Evolutionary conservation across 495 filamentous ascomycete species (phyloP), one percentile per base, ranked within the genome.

Genomic region (Antarctomyces pellizariae): DNA sequence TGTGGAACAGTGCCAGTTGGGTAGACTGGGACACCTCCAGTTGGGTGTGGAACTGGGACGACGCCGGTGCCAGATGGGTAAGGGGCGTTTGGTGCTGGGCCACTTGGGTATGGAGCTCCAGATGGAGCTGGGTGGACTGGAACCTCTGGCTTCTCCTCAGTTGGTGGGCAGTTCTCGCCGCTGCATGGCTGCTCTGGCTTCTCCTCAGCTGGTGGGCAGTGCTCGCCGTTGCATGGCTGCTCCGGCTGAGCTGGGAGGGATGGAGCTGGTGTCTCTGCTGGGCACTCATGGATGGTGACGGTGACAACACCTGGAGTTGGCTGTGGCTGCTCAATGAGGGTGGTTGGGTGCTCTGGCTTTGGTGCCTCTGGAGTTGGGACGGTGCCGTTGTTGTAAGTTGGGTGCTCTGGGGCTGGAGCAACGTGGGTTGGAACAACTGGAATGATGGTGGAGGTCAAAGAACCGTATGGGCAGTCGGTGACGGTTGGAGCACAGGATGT

Each of bases 301-400:
- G 32, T 19, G 12, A n/a, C 11, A 11, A 34, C 19, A 11, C 18
- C 26, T 18, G n/a, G 11, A 6, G 15, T 18, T 4, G 28, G 15
- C 2, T 8, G 18, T 3, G 22, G 15, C 6, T 9, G 16, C 3
- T 1, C 13, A 11, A 9, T 24, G 10, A 4, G 4, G 22, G 3
- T 24, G 11, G 22, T 12, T 24, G 4, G 22, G 18, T 5, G 4
- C 3, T 16, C 26, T 42, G 38, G 44, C 36, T 37, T 47, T 52
- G 17, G 38, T 37, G 45, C 50, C n/a, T n/a, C 50, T 30, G 46
- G 42, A 26, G 54, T 34, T 20, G 38, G 41, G 33, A 63, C 41
- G 35, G 55, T 61, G 36, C 47, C 49, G 52, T 59, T 60, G 54
- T 55, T 54, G 45, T 60, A 53, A 36, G 51, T 52, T 33, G 58